Evolutionary conservation across 2,329 filamentous ascomycete genomes (phyloP), one percentile per base, ranked within the genome.

Genomic region (Xylariaceae sp.): DNA sequence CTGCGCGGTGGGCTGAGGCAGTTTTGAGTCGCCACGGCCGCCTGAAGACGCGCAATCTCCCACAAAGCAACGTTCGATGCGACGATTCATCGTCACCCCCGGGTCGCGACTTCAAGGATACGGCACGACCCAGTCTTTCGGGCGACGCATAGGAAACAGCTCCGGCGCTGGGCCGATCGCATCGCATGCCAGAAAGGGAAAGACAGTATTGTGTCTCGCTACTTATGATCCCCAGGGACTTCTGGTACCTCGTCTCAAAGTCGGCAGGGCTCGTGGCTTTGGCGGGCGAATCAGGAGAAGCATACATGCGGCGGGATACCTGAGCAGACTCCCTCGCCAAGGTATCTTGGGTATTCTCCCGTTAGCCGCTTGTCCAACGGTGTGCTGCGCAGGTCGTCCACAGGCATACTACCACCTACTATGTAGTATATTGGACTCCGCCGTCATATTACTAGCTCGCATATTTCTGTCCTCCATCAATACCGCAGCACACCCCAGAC

Each of bases 81-180:
- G 22, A 26, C 22, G 11, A 11, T 26, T 6, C 22, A 26, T 26
- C 22, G 47, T 38, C 38, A 45, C 34, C 42, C 46, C 42, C 46
- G 46, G 38, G 41, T 34, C 39, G 43, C 43, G 42, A 42, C 15
- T 38, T 35, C 34, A 48, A 41, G 46, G 46, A 29, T 49, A 40
- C 42, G 41, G 46, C 37, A 29, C 28, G 42, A 28, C 41, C 48
- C 48, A 44, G 30, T 46, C 41, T 48, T 48, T 42, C 45, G 48
- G 48, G 32, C 33, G 36, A 24, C 26, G 30, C 30, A 32, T n/a
- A 32, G 30, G 30, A n/a, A 17, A 32, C 30, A 13, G 30, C 30
- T 32, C 30, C 30, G 30, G 30, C 13, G 30, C 30, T n/a, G 13
- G 13, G 15, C 30, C 13, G 30, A 32, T 32, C 30, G 30, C 30